Base-by-base conservation (phyloP, 441 rosid genomes). In the Kokia cookei region DNA sequence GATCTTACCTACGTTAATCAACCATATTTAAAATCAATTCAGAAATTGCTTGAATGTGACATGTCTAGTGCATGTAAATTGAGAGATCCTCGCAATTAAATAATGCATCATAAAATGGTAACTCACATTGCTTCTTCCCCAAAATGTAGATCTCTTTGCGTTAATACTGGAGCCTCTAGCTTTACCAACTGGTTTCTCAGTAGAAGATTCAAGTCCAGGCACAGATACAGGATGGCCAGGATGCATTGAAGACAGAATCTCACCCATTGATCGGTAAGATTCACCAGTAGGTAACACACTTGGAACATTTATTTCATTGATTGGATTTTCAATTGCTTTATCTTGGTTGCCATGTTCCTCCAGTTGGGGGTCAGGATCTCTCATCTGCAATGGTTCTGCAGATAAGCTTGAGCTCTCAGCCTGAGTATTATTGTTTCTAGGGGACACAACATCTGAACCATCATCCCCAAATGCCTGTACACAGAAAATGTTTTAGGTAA, bases 101-200 rank as follows among this genome's bases (percentile, higher is more conserved):
- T n/a, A 71, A 73, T 73, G 59, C 70, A 78, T 72, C 35, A 58
- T 71, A 4, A 67, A 71, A 68, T 17, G 47, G 55, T 50, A 60
- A 86, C 98, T 82, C 82, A 96, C 99, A 83, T 78, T 83, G 82
- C 87, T 90, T 86, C 97, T 92, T 80, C 97, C 94, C 98, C 97
- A 93, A 79, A 96, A 89, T 75, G 93, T 76, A 79, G 97, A 80
- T 51, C 94, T 86, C 86, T 90, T 92, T 53, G 87, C 60, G 68
- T 81, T 85, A 79, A 65, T 74, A 82, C 84, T 88, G 64, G 99
- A 86, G 73, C 89, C 83, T 19, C 91, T 79, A 76, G 79, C 78
- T 83, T 89, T 93, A 81, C 83, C 84, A 74, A 77, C 74, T 8
- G 91, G 29, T 89, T 87, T 93, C 80, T 87, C 97, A 72, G 80